These are phyloP conservation scores for Penicillium taxi DNA, from an alignment of 495 filamentous ascomycete genomes.

Conservation along the genomic window DNA sequence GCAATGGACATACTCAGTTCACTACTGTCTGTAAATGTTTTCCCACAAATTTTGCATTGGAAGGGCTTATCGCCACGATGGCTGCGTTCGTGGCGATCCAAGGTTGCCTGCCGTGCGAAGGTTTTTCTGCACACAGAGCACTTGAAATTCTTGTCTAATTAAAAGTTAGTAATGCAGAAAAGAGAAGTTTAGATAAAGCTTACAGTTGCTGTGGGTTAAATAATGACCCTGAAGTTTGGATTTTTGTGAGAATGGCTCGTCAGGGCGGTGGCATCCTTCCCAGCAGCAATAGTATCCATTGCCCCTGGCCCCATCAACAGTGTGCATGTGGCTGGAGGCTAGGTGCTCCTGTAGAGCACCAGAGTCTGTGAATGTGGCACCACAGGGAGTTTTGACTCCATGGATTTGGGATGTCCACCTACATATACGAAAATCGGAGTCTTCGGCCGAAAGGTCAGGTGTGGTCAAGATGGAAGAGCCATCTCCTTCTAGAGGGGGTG, in stretches of 20 bases:
- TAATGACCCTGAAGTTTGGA: slow-evolving; percentile 45
- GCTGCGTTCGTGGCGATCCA: slow-evolving; percentile 46
- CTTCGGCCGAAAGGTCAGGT: slow-evolving; percentile 28
- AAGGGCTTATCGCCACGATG: slow-evolving; percentile 47
- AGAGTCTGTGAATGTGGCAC: slow-evolving; percentile 26
- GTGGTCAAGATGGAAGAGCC: slow-evolving; percentile 34
- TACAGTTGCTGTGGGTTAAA: slow-evolving; percentile 43
- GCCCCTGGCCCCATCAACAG: slow-evolving; percentile 36
- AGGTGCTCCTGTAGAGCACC: slow-evolving; percentile 40
- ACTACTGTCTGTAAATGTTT: slow-evolving; percentile 43
- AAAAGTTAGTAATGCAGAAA: background rate
- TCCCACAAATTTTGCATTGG: slow-evolving; percentile 37
- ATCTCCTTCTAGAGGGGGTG: slow-evolving; percentile 37
- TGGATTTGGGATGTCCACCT: slow-evolving; percentile 27
- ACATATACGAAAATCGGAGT: slow-evolving; percentile 31
- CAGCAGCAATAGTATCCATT: slow-evolving; percentile 44
- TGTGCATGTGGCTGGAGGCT: slow-evolving; percentile 31
- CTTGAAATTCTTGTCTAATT: slow-evolving; percentile 37
- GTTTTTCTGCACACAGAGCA: slow-evolving; percentile 41
- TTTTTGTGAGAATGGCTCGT: slow-evolving; percentile 43
- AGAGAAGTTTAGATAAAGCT: slow-evolving; percentile 1
- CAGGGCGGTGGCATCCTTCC: slow-evolving; percentile 39
- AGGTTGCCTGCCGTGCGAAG: slow-evolving; percentile 40
- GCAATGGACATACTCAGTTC: slow-evolving; percentile 35
- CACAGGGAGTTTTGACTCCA: slow-evolving; percentile 28